These are phyloP conservation scores for Aureobasidium sp. DNA, from an alignment of 2,329 filamentous ascomycete species.

Conservation along the genomic window DNA sequence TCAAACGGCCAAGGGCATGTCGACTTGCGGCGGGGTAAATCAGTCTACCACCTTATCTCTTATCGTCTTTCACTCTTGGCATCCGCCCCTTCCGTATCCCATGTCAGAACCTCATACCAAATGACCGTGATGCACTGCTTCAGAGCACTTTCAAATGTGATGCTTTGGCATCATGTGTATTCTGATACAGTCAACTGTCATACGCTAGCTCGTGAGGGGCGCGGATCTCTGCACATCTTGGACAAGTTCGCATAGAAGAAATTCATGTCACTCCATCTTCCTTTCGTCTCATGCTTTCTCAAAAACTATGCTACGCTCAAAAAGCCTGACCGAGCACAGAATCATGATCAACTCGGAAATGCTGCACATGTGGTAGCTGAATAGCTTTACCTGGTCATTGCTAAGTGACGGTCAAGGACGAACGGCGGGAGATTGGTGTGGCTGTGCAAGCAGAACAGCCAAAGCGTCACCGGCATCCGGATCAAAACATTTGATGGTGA, in stretches of 20 bases:
- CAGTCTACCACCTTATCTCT: neutral
- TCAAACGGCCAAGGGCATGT: neutral
- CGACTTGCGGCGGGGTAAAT: neutral
- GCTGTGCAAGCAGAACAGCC: neutral
- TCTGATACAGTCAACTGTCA: neutral
- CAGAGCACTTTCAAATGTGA: neutral
- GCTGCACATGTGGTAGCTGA: neutral
- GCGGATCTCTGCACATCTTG: neutral
- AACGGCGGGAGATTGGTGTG: neutral
- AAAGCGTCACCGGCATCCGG: neutral
- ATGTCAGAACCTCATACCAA: neutral
- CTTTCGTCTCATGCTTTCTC: neutral
- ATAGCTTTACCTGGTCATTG: neutral
- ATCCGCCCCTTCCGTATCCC: neutral
- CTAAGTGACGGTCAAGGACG: neutral
- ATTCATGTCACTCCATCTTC: neutral
- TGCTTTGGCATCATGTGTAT: neutral
- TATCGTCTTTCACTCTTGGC: neutral
- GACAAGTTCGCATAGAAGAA: neutral
- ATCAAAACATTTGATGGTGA: slow-evolving; percentile 4
- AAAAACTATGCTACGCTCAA: neutral
- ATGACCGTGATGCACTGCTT: neutral
- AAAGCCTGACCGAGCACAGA: neutral
- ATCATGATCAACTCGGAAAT: neutral
- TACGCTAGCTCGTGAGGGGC: neutral